phyloP scores from a whole-genome alignment of 2,329 filamentous ascomycete species.

The Thermothelomyces thermophilus region DNA sequence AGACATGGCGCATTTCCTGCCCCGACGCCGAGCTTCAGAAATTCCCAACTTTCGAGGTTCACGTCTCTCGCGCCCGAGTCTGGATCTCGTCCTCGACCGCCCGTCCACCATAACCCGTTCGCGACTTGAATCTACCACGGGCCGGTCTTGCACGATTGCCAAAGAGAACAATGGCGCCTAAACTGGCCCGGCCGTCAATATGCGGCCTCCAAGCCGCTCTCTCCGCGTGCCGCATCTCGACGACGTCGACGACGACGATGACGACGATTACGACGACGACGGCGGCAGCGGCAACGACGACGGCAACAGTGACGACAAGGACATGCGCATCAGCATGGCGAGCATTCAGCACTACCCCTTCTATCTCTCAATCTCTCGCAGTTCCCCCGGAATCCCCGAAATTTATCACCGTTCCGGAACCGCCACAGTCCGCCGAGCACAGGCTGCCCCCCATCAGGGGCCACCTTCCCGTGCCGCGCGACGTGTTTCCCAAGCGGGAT shows the following conservation, averaged over 20 bases:
- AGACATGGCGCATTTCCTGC: conserved; percentile 11
- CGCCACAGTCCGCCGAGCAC: conserved; percentile 60
- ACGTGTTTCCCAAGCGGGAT: conserved; percentile 58
- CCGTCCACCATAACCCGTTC: conserved; percentile 2
- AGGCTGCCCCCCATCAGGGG: conserved; percentile 56
- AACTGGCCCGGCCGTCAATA: conserved; percentile 24
- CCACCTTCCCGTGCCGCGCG: conserved; percentile 73
- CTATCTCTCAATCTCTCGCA: conserved; percentile 36
- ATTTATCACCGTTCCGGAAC: conserved; percentile 75
- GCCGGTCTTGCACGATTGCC: conserved; percentile 2
- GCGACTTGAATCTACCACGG: conserved; percentile 8
- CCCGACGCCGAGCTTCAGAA: conserved; percentile 18
- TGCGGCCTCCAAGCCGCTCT: conserved; percentile 21
- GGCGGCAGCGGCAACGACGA: too few species aligned
- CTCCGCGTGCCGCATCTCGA: conserved; percentile 16
- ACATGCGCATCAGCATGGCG: conserved; percentile 8
- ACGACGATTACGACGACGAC: too few species aligned
- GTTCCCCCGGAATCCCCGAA: conserved; percentile 79
- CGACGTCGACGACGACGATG: conserved; percentile 6
- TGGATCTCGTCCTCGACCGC: conserved; percentile 5
- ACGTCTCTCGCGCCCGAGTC: conserved; percentile 2
- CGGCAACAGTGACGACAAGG: neutral
- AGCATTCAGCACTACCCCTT: conserved; percentile 25
- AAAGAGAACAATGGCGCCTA: conserved; percentile 24
- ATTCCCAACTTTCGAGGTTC: conserved; percentile 14